These are phyloP conservation scores for Sarcodon sp. DNA, from an alignment of 768 basidiomycete genomes.

Conservation along the genomic window DNA sequence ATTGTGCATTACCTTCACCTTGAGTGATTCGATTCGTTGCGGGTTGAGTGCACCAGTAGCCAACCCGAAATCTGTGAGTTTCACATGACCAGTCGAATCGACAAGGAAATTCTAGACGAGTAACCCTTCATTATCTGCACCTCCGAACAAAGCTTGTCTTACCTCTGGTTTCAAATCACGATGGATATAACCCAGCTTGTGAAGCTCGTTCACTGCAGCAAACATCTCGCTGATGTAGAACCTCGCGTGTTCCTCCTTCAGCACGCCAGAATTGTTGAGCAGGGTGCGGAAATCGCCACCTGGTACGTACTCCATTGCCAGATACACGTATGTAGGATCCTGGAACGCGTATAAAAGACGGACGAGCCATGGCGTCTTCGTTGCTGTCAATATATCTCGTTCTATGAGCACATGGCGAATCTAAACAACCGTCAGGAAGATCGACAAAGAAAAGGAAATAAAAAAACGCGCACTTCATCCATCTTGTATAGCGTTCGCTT, in stretches of 20 bases:
- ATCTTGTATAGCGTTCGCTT: slow-evolving; percentile 94
- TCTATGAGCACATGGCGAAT: slow-evolving; percentile 97
- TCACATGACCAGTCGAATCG: slow-evolving; percentile 92
- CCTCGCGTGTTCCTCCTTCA: slow-evolving; percentile 93
- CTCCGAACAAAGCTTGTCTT: slow-evolving; percentile 6
- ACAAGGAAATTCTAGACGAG: slow-evolving; percentile 82
- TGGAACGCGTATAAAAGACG: slow-evolving; percentile 94
- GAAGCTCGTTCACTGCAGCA: slow-evolving; percentile 82
- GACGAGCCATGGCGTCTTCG: slow-evolving; percentile 97
- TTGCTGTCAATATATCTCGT: slow-evolving; percentile 93
- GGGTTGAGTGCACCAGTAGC: slow-evolving; percentile 96
- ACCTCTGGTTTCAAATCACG: slow-evolving; percentile 98
- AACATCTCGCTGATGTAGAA: slow-evolving; percentile 99
- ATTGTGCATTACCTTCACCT: slow-evolving; percentile 56
- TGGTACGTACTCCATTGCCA: slow-evolving; percentile 99
- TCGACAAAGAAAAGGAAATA: slow-evolving; percentile 72
- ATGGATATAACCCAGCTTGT: slow-evolving; percentile 97
- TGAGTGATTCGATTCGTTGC: slow-evolving; percentile 85
- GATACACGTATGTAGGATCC: slow-evolving; percentile 80
- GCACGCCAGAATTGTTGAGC: slow-evolving; percentile 92
- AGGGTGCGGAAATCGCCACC: slow-evolving; percentile 98
- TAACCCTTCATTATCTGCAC: not conserved
- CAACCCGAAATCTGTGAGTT: slow-evolving; percentile 93
- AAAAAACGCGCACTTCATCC: slow-evolving; percentile 71
- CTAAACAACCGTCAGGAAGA: slow-evolving; percentile 37